These are phyloP conservation scores for Coniochaeta hoffmannii DNA, from an alignment of 2,329 filamentous ascomycete species.

Conservation along the genomic window DNA sequence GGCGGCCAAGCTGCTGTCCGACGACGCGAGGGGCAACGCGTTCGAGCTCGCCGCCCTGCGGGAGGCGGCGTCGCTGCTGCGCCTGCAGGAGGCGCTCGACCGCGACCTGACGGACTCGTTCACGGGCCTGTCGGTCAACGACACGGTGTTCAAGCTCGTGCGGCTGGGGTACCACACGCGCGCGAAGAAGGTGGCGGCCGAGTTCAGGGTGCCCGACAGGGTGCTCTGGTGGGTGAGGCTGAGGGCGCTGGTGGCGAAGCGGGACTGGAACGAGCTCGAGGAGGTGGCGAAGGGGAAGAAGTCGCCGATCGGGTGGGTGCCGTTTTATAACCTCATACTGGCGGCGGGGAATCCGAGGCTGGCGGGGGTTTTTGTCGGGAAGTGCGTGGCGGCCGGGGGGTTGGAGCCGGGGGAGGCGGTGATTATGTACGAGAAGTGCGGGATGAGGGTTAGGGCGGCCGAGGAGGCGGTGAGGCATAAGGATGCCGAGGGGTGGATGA, in stretches of 20 bases:
- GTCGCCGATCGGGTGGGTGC: constrained; percentile 95
- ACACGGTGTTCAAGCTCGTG: constrained; percentile 86
- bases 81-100: constrained; percentile 82
- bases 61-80: constrained; percentile 71
- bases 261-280: constrained; percentile 90
- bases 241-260: constrained; percentile 78
- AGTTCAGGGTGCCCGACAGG: constrained; percentile 91
- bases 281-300: constrained; percentile 71
- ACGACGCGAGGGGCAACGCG: constrained; percentile 66
- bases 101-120: constrained; percentile 73
- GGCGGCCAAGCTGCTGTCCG: constrained; percentile 72
- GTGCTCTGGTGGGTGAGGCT: constrained; percentile 84
- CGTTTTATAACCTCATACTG: constrained; percentile 85
- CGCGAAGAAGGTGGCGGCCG: constrained; percentile 78
- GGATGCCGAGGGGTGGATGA: constrained; percentile 67
- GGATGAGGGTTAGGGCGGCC: constrained; percentile 78
- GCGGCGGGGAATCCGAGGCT: constrained; percentile 85
- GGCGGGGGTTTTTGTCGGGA: constrained; percentile 76
- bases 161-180: constrained; percentile 74
- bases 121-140: constrained; percentile 77
- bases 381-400: constrained; percentile 54
- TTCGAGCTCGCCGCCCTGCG: constrained; percentile 70
- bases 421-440: constrained; percentile 95
- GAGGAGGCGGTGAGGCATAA: constrained; percentile 84
- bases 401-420: constrained; percentile 63